phyloP scores from a whole-genome alignment of 202 grass and related monocot genomes.

The Thinopyrum obtusiflorum region DNA sequence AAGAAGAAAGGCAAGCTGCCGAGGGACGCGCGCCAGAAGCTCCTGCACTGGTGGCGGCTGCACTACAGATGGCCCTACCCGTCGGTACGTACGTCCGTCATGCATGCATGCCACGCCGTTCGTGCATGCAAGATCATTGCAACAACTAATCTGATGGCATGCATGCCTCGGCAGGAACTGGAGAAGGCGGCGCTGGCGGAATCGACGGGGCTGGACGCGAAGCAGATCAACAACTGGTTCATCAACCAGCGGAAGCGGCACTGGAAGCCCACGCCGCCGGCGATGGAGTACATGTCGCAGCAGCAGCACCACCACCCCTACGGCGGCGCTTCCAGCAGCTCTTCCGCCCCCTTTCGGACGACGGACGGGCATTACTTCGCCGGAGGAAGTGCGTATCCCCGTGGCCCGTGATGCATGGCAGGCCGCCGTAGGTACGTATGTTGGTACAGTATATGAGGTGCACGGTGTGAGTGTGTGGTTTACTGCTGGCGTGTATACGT shows the following conservation, averaged over 20 bases:
- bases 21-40: slow-evolving; percentile 79
- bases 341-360: slow-evolving; percentile 30
- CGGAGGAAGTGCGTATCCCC: slow-evolving; percentile 43
- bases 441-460: neutral
- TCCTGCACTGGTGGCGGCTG: slow-evolving; percentile 90
- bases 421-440: neutral
- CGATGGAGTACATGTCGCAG: slow-evolving; percentile 36
- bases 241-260: slow-evolving; percentile 97
- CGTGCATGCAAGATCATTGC: neutral
- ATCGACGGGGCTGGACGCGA: slow-evolving; percentile 77
- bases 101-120: neutral
- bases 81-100: slow-evolving; percentile 43
- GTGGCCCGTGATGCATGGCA: slow-evolving; percentile 34
- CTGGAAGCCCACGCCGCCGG: slow-evolving; percentile 65
- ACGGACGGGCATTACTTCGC: slow-evolving; percentile 62
- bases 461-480: neutral
- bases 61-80: slow-evolving; percentile 97
- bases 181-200: slow-evolving; percentile 68
- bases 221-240: slow-evolving; percentile 98
- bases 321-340: slow-evolving; percentile 28
- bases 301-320: neutral
- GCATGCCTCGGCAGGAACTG: slow-evolving; percentile 42
- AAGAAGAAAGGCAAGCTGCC: slow-evolving; percentile 98
- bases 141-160: neutral
- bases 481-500: neutral